A percentile compares a stretch with the other conserved stretches of the same genome.
These are phyloP conservation scores for Macadamia tetraphylla DNA, from an alignment of 164 flowering plant species.

Conservation along the genomic window DNA sequence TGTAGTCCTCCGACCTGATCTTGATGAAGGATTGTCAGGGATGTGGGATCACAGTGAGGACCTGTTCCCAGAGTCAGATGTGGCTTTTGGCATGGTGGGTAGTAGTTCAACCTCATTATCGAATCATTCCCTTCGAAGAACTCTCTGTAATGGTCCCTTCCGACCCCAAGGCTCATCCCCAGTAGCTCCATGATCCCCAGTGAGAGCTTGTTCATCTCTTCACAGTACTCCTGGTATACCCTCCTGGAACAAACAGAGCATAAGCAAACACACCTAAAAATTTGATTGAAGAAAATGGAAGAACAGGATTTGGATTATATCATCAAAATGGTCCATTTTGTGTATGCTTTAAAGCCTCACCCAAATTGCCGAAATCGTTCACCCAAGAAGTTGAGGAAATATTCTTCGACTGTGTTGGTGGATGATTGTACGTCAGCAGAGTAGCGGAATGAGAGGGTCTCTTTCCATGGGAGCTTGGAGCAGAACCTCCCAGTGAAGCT, in stretches of 20 bases:
- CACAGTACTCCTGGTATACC: slow-evolving; percentile 56
- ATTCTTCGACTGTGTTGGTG: slow-evolving; percentile 31
- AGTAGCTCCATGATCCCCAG: slow-evolving; percentile 64
- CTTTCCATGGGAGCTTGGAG: slow-evolving; percentile 79
- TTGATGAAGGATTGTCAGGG: slow-evolving; percentile 73
- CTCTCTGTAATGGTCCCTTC: slow-evolving; percentile 31
- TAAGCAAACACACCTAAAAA: not conserved
- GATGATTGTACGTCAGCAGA: slow-evolving; percentile 14
- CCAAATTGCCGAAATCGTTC: slow-evolving; percentile 46
- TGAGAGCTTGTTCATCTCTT: slow-evolving; percentile 50
- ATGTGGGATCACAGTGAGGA: slow-evolving; percentile 74
- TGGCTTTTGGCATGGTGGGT: slow-evolving; percentile 66
- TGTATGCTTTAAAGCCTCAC: slow-evolving; percentile 23
- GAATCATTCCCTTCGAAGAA: slow-evolving; percentile 60
- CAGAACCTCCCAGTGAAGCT: slow-evolving; percentile 61
- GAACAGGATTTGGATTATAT: not conserved
- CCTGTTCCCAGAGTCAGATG: slow-evolving; percentile 68
- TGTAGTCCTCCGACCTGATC: slow-evolving; percentile 66
- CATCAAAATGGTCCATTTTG: not conserved
- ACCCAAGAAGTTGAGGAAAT: slow-evolving; percentile 36
- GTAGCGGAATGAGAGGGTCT: slow-evolving; percentile 55
- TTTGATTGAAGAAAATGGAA: not conserved
- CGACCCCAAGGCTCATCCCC: slow-evolving; percentile 57
- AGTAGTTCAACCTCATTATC: slow-evolving; percentile 59
- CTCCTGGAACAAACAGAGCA: slow-evolving; percentile 25